Base-by-base conservation (phyloP, 352 stramenopile species). In the Thraustotheca clavata region DNA sequence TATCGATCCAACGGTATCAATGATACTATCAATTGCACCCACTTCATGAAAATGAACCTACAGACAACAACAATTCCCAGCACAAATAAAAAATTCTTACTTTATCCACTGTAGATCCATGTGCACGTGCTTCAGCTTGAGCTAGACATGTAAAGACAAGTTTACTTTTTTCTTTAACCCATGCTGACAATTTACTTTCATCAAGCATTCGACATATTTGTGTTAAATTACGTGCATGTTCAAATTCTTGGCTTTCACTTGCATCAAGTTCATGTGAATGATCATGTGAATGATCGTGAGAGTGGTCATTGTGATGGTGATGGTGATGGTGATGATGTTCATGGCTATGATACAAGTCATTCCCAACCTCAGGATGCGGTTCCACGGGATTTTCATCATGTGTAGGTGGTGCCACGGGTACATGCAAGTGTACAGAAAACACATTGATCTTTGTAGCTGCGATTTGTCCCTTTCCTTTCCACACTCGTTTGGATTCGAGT, bases 31-130 rank as follows among this genome's bases (percentile, higher is more conserved):
- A 67, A 98, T 95, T 18, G 94, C 91, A 24, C 96, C 96, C 5
- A 99, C 96, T 74, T 99, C 96, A 72, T 99, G 96, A 74, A 99
- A 99, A 71, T 98, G 95, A 49, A 99, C 95, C 65, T 82, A 69
- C 11, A 4, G 14, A 47, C 31, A 40, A 11, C 9, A n/a, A 49
- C 7, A 18, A 20, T 32, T 12, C 48, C 59, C 59, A 18, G 24
- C 11, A 20, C 9, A 14, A 50, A 8, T 7, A 18, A 14, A 36
- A 31, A n/a, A 5, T 22, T 20, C 4, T n/a, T 49, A 60, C 62
- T 9, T 80, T 29, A 65, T 98, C 89, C 27, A 97, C 66, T 4
- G 78, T 77, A 27, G 93, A 92, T 34, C 95, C 94, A 72, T 99
- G 96, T 32, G 93, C 97, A 29, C 89, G 75, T 24, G 95, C 92